Base-by-base conservation (phyloP, 1,139 yeast genomes). In the Dujonia santamariae region DNA sequence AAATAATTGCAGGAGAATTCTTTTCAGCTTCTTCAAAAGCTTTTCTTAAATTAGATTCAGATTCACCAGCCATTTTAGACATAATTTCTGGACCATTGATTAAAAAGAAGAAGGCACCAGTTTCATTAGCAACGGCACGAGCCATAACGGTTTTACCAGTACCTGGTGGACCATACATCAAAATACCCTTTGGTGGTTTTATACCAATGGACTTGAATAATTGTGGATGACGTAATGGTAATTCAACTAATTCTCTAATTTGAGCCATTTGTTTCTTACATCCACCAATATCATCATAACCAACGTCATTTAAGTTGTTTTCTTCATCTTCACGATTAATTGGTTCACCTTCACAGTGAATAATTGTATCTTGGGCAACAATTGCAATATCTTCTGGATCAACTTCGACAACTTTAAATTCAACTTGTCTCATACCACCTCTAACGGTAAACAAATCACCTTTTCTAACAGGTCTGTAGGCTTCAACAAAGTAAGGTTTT, bases 61-160 rank as follows among this genome's bases (percentile, higher is more conserved):
- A 87, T 67, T 92, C 99, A 71, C 99, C 99, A 31, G 99, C 98
- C 99, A 92, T 92, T 69, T 92, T 92, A 38, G 97, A 88, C 98
- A 92, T 92, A 57, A 92, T 95, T 67, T 92, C 98, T n/a, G 99
- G 99, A 63, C 98, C 99, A 59, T 92, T 92, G 60, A 92, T 92
- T 56, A 92, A 76, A 62, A 92, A 92, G 78, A 92, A 92, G 62
- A 92, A 92, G 1, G 98, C 99, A 54, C 98, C 98, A 19, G 98
- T 92, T 66, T 92, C 99, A 53, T 92, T 92, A 33, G 99, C 99
- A 36, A 92, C 98, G 8, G 98, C 99, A 60, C 98, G 81, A 3
- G 99, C 99, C 96, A 92, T 90, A 48, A 92, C 75, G n/a, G 97
- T 88, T 64, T 88, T 88, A 81, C 97, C 97, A 15, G 97, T 88